Evolutionary conservation across 345 rosid species (phyloP).

Genomic region (Acer yangbiense): DNA sequence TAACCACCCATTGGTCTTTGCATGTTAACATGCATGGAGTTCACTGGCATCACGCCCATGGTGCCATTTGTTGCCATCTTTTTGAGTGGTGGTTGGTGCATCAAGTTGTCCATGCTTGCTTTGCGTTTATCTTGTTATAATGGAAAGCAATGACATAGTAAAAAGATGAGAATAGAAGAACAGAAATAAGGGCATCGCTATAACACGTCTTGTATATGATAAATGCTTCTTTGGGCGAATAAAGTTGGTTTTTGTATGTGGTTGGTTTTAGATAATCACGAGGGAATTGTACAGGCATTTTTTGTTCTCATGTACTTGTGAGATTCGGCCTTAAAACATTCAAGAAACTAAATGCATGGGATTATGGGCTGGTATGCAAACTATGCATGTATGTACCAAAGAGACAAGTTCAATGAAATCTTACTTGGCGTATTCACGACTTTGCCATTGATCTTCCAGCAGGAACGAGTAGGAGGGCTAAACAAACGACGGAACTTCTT

Average conservation of each 20-base stretch:
- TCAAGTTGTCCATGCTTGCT: constrained; percentile 62
- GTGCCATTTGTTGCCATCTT: constrained; percentile 51
- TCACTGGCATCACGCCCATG: constrained; percentile 48
- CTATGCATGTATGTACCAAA: neutral
- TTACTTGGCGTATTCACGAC: constrained; percentile 47
- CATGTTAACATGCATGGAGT: constrained; percentile 57
- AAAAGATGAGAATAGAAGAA: constrained; percentile 6
- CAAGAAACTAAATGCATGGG: neutral
- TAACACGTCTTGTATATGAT: neutral
- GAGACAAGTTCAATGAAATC: constrained; percentile 19
- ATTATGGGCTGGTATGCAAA: neutral
- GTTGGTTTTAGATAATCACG: neutral
- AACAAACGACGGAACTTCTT: constrained; percentile 55
- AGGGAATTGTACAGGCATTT: neutral
- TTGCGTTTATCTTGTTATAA: constrained; percentile 71
- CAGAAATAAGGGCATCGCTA: neutral
- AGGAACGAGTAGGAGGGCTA: constrained; percentile 48
- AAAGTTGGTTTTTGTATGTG: neutral
- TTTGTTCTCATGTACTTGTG: neutral
- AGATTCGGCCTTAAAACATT: neutral
- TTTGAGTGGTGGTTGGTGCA: constrained; percentile 70
- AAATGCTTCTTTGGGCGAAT: neutral
- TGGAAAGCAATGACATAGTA: neutral
- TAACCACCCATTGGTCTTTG: constrained; percentile 47
- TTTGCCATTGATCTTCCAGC: constrained; percentile 53